Percentiles rank a stretch among this genome's conserved stretches.
Conservation (phyloP, 352 stramenopile genomes). For the Phytophthora sansomeana region DNA sequence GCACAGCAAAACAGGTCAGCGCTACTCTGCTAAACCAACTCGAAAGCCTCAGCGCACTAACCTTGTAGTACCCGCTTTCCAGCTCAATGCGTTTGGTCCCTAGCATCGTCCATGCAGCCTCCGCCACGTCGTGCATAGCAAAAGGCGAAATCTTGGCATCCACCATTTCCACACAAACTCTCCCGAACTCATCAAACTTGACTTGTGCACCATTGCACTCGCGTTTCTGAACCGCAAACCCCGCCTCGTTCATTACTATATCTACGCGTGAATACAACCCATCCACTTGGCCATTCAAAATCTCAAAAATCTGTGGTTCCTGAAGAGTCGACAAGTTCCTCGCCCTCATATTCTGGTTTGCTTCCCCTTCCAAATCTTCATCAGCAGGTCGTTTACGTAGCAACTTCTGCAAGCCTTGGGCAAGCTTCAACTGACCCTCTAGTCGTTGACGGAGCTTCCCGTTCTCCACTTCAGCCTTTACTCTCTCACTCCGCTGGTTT, state of each 20-base stretch:
- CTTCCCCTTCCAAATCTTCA: neutral
- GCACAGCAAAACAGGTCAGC: neutral
- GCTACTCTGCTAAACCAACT: neutral
- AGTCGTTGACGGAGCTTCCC: constrained; percentile 24
- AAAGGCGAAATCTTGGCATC: constrained; percentile 32
- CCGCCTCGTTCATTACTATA: constrained; percentile 20
- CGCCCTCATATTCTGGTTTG: constrained; percentile 12
- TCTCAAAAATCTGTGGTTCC: constrained; percentile 6
- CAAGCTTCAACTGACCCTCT: constrained; percentile 42
- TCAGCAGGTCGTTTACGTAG: constrained; percentile 33
- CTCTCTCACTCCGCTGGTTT: constrained; percentile 28
- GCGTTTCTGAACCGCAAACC: constrained; percentile 1
- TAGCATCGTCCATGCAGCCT: constrained; percentile 20
- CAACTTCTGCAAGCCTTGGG: constrained; percentile 34
- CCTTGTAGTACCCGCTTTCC: constrained; percentile 33
- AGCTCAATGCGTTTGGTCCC: constrained; percentile 14
- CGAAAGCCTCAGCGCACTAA: neutral
- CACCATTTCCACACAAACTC: constrained; percentile 33
- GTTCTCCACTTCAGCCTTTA: constrained; percentile 41
- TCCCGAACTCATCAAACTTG: constrained; percentile 17
- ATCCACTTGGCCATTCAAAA: constrained; percentile 15
- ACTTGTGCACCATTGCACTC: constrained; percentile 26
- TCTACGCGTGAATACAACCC: constrained; percentile 25
- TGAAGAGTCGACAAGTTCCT: neutral
- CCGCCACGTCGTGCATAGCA: constrained; percentile 7